Percentiles rank a stretch among this genome's conserved stretches.
Evolutionary conservation across 2,329 filamentous ascomycete genomes (phyloP).

Genomic region (Exserohilum rostratum): DNA sequence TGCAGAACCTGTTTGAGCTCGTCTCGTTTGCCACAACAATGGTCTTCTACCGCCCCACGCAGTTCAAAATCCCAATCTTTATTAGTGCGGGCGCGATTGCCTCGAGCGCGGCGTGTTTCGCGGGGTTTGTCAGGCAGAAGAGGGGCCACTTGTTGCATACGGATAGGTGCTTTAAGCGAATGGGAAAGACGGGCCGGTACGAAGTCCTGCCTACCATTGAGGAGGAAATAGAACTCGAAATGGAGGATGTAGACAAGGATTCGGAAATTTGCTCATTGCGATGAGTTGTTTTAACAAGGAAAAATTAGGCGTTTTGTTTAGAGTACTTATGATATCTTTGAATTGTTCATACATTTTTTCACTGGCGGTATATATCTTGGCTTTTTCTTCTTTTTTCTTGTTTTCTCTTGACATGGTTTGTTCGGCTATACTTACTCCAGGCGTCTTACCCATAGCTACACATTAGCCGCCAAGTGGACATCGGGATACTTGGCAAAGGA

Average conservation of each 20-base stretch:
- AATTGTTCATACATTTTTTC: too few species aligned
- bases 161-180: conserved; percentile 27
- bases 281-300: too few species aligned
- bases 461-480: too few species aligned
- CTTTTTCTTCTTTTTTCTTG: too few species aligned
- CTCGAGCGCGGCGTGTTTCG: conserved; percentile 58
- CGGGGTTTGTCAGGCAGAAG: conserved; percentile 62
- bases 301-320: too few species aligned
- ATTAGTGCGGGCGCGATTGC: conserved; percentile 63
- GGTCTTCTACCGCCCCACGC: conserved; percentile 64
- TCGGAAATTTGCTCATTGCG: too few species aligned
- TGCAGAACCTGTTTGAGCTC: conserved; percentile 74
- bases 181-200: conserved; percentile 23
- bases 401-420: too few species aligned
- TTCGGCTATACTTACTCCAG: too few species aligned
- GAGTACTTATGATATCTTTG: too few species aligned
- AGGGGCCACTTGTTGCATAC: conserved; percentile 59
- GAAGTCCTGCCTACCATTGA: conserved; percentile 30
- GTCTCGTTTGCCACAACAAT: conserved; percentile 70
- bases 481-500: too few species aligned
- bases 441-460: too few species aligned
- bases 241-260: not conserved
- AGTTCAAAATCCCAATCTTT: conserved; percentile 68
- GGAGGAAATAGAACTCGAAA: conserved; percentile 29
- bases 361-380: too few species aligned